Percentiles rank a stretch among this genome's conserved stretches.
Conservation (phyloP, 2,329 filamentous ascomycete species). For the Gnomoniopsis sp. region DNA sequence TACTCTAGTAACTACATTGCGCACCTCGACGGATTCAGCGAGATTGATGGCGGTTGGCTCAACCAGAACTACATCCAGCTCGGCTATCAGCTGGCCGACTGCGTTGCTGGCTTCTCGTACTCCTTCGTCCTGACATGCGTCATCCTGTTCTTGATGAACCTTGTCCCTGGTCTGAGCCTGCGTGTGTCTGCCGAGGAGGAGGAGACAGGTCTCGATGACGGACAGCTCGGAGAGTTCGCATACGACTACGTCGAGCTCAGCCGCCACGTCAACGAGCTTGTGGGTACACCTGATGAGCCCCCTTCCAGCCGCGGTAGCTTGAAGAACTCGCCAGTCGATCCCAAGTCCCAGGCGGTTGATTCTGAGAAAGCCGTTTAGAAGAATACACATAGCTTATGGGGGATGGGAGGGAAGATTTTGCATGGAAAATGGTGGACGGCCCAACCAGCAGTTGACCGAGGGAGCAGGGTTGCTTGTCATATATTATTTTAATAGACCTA, state of each 20-base stretch:
- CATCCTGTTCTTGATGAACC: constrained; percentile 68
- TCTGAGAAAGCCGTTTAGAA: constrained; percentile 6
- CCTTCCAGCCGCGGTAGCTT: constrained; percentile 21
- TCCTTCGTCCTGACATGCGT: constrained; percentile 65
- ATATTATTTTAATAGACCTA: too few relatives aligned
- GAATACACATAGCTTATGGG: neutral
- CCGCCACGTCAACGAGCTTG: constrained; percentile 55
- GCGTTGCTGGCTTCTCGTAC: constrained; percentile 62
- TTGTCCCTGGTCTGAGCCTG: constrained; percentile 66
- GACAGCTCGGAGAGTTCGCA: constrained; percentile 77
- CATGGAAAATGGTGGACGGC: neutral
- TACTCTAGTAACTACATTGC: constrained; percentile 63
- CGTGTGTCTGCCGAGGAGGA: constrained; percentile 66
- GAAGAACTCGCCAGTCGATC: constrained; percentile 10
- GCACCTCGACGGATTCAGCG: constrained; percentile 64
- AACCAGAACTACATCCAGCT: constrained; percentile 69
- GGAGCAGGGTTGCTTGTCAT: too few relatives aligned
- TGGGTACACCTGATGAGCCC: constrained; percentile 8
- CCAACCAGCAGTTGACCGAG: neutral
- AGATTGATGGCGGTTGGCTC: constrained; percentile 63
- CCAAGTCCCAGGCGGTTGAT: neutral
- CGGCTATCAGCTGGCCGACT: constrained; percentile 68
- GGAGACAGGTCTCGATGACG: constrained; percentile 67
- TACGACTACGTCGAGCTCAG: constrained; percentile 77
- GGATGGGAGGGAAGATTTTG: neutral